Evolutionary conservation across 352 stramenopile genomes (phyloP), one percentile per base, ranked within the genome.

Genomic region (Globisporangium sylvaticum): DNA sequence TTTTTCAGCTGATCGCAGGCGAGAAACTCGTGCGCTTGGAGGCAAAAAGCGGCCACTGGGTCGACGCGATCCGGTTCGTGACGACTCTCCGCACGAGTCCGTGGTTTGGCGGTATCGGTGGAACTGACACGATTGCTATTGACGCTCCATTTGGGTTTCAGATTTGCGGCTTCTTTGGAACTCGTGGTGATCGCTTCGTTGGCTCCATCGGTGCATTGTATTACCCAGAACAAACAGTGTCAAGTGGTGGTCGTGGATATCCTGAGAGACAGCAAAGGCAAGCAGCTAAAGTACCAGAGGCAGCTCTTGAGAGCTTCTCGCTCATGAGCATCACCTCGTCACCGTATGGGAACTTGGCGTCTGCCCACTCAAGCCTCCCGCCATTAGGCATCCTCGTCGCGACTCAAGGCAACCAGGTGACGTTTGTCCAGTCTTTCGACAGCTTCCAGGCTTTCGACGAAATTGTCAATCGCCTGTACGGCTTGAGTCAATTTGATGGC

Each of bases 21-120:
- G 81, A 90, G 48, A 75, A 76, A 14, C 20, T 88, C 15, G 12
- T 72, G 9, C 76, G 72, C 2, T 54, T 88, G 31, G 76, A 84
- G 48, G 74, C 84, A 4, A 78, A 64, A 22, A 81, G 76, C 63
- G 79, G 76, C 5, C 71, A 84, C 54, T 88, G 81, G 78, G 68
- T 90, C 29, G 81, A 90, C 29, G 71, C 75, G 10, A 56, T 89
- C 9, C 75, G 74, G 15, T 77, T 89, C 22, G 66, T 70, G 18
- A 87, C 81, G 10, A 90, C 73, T 31, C 24, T 74, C 9, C 79
- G 81, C 8, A 53, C 61, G 61, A 80, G 77, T 58, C 70, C 78
- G 24, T 87, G 78, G 79, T 87, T 84, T 67, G 81, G 81, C 4
- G 77, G 76, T 22, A 32, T 53, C 6, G 76, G 74, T 32, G 79